These are phyloP conservation scores for Brassica nigra DNA, from an alignment of 345 rosid genomes.

Conservation along the genomic window DNA sequence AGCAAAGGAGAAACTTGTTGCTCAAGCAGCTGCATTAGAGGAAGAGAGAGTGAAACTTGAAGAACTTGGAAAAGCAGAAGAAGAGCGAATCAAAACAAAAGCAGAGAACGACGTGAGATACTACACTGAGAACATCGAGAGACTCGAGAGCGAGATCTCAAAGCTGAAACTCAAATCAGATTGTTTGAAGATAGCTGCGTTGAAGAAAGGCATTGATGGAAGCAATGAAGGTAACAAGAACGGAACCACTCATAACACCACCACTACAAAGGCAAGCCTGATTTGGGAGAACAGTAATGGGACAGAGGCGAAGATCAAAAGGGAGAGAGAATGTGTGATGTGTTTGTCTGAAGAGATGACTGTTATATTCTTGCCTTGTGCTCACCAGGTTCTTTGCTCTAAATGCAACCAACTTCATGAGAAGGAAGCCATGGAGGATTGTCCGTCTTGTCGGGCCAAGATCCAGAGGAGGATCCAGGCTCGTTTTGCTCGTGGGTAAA, in stretches of 20 bases:
- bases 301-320: slow-evolving; percentile 34
- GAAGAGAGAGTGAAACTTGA: slow-evolving; percentile 48
- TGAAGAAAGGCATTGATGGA: slow-evolving; percentile 44
- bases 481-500: slow-evolving; percentile 36
- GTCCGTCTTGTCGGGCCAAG: slow-evolving; percentile 60
- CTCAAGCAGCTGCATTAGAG: slow-evolving; percentile 31
- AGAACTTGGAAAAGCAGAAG: slow-evolving; percentile 46
- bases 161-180: slow-evolving; percentile 47
- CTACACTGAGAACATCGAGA: slow-evolving; percentile 40
- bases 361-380: slow-evolving; percentile 66
- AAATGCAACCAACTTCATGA: slow-evolving; percentile 57
- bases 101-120: slow-evolving; percentile 44
- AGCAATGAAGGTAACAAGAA: slow-evolving; percentile 24
- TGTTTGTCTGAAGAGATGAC: slow-evolving; percentile 66
- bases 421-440: slow-evolving; percentile 55
- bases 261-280: slow-evolving; percentile 8
- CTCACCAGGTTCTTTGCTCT: slow-evolving; percentile 59
- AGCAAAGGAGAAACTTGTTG: slow-evolving; percentile 42
- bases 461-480: slow-evolving; percentile 47
- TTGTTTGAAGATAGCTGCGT: slow-evolving; percentile 50
- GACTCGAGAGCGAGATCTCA: slow-evolving; percentile 42
- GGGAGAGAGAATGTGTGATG: slow-evolving; percentile 92
- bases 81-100: slow-evolving; percentile 43
- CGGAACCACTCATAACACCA: neutral
- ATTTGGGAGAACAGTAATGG: slow-evolving; percentile 33